Evolutionary conservation across 257 asterid genomes (phyloP).

Genomic region (Dorcoceras hygrometricum): DNA sequence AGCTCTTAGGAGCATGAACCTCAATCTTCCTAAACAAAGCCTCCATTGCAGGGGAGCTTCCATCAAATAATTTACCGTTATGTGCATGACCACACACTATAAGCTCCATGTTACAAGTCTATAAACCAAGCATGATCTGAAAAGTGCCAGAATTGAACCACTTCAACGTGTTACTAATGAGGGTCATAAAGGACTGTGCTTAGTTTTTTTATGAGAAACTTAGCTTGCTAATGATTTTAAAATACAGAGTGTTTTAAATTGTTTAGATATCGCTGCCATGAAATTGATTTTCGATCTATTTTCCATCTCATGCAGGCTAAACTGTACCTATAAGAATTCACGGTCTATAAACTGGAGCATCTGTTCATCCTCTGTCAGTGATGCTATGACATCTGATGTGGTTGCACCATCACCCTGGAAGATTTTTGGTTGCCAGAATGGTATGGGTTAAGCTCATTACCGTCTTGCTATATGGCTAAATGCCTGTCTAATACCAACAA

Average conservation of each 20-base stretch:
- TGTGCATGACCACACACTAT: not conserved
- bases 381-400: conserved; percentile 76
- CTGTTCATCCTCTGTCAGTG: conserved; percentile 63
- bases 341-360: conserved; percentile 73
- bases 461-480: conserved; percentile 24
- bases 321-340: conserved; percentile 51
- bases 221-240: conserved; percentile 24
- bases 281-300: not conserved
- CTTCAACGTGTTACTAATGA: not conserved
- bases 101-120: not conserved
- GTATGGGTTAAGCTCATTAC: conserved; percentile 39
- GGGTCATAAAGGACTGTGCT: not conserved
- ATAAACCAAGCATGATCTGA: not conserved
- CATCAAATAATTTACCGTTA: not conserved
- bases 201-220: conserved; percentile 15
- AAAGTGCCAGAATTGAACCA: not conserved
- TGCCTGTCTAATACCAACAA: conserved; percentile 29
- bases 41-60: not conserved
- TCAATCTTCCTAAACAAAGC: not conserved
- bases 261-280: not conserved
- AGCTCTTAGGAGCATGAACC: not conserved
- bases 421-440: conserved; percentile 91
- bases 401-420: conserved; percentile 97
- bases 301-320: conserved; percentile 46
- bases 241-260: not conserved